Percentiles rank a stretch among this genome's conserved stretches.
phyloP scores from a whole-genome alignment of 2,329 filamentous ascomycete species.

The Tolypocladium tropicale region DNA sequence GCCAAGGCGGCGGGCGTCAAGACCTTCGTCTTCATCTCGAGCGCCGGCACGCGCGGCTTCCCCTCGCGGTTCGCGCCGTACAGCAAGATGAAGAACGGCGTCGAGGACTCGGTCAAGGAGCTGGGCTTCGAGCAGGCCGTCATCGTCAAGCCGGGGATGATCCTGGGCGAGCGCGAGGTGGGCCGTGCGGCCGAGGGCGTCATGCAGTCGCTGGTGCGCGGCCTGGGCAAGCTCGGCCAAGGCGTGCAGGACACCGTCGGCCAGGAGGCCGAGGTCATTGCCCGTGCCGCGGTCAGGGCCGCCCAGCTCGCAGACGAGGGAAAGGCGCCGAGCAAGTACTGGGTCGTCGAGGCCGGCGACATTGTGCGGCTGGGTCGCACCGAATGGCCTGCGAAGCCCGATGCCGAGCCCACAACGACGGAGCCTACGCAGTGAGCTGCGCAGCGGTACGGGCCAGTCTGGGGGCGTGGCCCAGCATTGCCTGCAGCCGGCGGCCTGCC shows the following conservation, averaged over 20 bases:
- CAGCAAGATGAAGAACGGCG: constrained; percentile 72
- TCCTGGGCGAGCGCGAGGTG: constrained; percentile 60
- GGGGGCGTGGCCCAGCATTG: no score
- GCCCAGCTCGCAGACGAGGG: constrained; percentile 46
- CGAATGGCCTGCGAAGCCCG: constrained; percentile 34
- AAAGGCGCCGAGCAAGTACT: constrained; percentile 48
- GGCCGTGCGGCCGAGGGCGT: constrained; percentile 48
- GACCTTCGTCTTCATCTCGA: constrained; percentile 69
- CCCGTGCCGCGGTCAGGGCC: constrained; percentile 52
- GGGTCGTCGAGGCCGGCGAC: constrained; percentile 49
- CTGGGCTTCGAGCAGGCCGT: constrained; percentile 70
- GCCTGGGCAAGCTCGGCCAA: constrained; percentile 41
- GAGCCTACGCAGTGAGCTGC: background rate
- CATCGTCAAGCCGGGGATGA: constrained; percentile 63
- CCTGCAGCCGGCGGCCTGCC: background rate
- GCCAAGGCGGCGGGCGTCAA: constrained; percentile 63
- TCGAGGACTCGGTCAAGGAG: constrained; percentile 66
- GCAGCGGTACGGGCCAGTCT: background rate
- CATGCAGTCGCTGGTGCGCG: constrained; percentile 42
- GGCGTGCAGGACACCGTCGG: constrained; percentile 55
- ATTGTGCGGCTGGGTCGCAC: constrained; percentile 57
- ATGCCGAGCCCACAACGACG: background rate
- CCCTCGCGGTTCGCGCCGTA: constrained; percentile 33
- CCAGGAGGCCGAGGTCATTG: constrained; percentile 67
- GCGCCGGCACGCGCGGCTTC: constrained; percentile 34